phyloP scores from a whole-genome alignment of 805 yeast genomes.

The Wickerhamomyces kurtzmanii region DNA sequence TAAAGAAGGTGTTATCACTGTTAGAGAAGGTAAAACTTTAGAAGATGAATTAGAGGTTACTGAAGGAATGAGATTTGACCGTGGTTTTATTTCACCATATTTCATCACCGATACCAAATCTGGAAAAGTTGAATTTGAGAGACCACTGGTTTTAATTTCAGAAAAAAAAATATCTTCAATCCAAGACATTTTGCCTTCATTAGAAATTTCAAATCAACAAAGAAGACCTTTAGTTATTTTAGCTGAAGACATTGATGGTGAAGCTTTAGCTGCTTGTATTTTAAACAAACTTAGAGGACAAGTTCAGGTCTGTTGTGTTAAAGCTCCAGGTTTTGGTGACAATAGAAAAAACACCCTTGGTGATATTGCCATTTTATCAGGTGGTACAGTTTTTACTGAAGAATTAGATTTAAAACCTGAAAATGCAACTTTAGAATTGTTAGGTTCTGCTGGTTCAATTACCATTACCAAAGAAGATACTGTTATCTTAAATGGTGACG shows the following conservation, averaged over 20 bases:
- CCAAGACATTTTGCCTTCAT: slow-evolving; percentile 86
- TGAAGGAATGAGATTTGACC: slow-evolving; percentile 97
- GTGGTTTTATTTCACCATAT: slow-evolving; percentile 95
- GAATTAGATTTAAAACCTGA: slow-evolving; percentile 95
- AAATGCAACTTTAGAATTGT: slow-evolving; percentile 78
- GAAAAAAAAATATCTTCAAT: slow-evolving; percentile 90
- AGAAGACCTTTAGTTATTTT: slow-evolving; percentile 89
- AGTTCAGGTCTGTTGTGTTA: slow-evolving; percentile 94
- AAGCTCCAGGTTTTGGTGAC: slow-evolving; percentile 99
- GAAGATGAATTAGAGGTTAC: slow-evolving; percentile 95
- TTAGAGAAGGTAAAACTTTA: slow-evolving; percentile 93
- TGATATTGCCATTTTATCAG: slow-evolving; percentile 90
- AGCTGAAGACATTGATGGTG: slow-evolving; percentile 96
- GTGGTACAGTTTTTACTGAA: slow-evolving; percentile 81
- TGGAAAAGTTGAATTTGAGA: slow-evolving; percentile 92
- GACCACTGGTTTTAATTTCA: slow-evolving; percentile 78
- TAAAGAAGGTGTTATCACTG: slow-evolving; percentile 97
- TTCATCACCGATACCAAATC: slow-evolving; percentile 88
- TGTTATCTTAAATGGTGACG: slow-evolving; percentile 87
- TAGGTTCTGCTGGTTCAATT: slow-evolving; percentile 87
- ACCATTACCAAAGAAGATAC: slow-evolving; percentile 95
- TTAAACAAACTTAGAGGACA: slow-evolving; percentile 97
- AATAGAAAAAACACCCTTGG: slow-evolving; percentile 94
- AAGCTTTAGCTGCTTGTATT: slow-evolving; percentile 96
- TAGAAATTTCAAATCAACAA: slow-evolving; percentile 85